Evolutionary conservation across 768 basidiomycete species (phyloP).

Genomic region (Amanita pseudoporphyria): DNA sequence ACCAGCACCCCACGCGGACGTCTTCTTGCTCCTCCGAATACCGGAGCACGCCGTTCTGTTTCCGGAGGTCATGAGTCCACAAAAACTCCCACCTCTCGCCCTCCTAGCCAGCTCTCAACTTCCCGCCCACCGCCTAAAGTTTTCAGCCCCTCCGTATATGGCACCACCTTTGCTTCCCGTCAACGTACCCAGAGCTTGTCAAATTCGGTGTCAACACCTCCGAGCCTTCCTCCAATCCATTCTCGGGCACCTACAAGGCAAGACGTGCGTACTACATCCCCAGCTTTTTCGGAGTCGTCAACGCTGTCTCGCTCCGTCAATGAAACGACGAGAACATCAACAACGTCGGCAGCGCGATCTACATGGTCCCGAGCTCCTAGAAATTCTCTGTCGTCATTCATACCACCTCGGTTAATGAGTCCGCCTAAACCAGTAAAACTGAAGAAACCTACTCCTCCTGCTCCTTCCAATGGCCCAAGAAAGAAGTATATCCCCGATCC

Average conservation of each 20-base stretch:
- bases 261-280: conserved; percentile 39
- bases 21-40: conserved; percentile 36
- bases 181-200: conserved; percentile 68
- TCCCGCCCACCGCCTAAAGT: conserved; percentile 69
- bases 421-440: conserved; percentile 25
- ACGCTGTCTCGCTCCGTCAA: conserved; percentile 35
- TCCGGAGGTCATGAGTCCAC: conserved; percentile 24
- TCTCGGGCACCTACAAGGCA: conserved; percentile 30
- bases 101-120: conserved; percentile 50
- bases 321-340: conserved; percentile 29
- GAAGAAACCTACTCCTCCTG: conserved; percentile 21
- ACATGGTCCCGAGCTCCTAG: conserved; percentile 66
- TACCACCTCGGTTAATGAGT: conserved; percentile 30
- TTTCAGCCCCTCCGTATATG: conserved; percentile 36
- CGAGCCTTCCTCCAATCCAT: conserved; percentile 26
- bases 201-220: conserved; percentile 24
- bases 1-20: conserved; percentile 20
- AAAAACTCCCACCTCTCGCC: conserved; percentile 27
- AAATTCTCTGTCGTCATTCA: conserved; percentile 40
- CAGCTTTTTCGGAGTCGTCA: conserved; percentile 53
- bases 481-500: conserved; percentile 81
- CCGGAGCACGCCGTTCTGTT: conserved; percentile 36
- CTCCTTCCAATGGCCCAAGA: conserved; percentile 20
- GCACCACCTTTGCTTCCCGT: conserved; percentile 74
- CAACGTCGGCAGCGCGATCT: conserved; percentile 31